Percentiles rank a stretch among this genome's conserved stretches.
These are phyloP conservation scores for Rubia occidens DNA, from an alignment of 305 asterid species.

Conservation along the genomic window DNA sequence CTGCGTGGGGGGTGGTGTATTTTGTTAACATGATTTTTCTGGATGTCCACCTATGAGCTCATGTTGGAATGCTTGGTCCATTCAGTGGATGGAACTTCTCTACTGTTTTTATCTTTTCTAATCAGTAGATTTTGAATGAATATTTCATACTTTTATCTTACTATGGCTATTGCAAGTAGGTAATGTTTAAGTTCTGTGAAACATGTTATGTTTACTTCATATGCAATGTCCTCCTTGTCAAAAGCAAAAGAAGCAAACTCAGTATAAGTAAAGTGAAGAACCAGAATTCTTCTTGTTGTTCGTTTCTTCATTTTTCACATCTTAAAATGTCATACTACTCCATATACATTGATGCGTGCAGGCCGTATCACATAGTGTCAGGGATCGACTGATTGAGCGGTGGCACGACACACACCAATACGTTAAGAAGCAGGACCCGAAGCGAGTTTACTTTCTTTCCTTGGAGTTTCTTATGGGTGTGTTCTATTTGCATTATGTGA, in stretches of 20 bases:
- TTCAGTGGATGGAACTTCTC: neutral
- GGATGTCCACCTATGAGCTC: neutral
- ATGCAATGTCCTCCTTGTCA: neutral
- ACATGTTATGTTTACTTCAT: neutral
- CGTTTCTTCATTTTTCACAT: neutral
- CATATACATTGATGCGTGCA: slow-evolving; percentile 18
- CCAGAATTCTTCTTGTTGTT: neutral
- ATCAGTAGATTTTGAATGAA: neutral
- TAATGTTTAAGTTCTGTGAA: neutral
- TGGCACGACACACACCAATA: slow-evolving; percentile 48
- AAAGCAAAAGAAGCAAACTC: neutral
- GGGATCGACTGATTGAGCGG: slow-evolving; percentile 44
- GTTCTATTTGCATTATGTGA: slow-evolving; percentile 1
- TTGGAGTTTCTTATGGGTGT: slow-evolving; percentile 52
- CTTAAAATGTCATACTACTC: slow-evolving; percentile 4
- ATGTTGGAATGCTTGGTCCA: neutral
- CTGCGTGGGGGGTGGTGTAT: neutral
- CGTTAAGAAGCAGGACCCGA: slow-evolving; percentile 33
- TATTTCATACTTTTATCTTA: neutral
- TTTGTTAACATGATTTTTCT: neutral
- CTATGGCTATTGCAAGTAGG: neutral
- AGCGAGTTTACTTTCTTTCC: slow-evolving; percentile 42
- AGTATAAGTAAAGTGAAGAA: neutral
- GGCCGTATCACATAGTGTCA: slow-evolving; percentile 40
- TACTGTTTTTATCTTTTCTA: neutral